phyloP scores from a whole-genome alignment of 1,139 yeast species.

The Geotrichum carabidarum region DNA sequence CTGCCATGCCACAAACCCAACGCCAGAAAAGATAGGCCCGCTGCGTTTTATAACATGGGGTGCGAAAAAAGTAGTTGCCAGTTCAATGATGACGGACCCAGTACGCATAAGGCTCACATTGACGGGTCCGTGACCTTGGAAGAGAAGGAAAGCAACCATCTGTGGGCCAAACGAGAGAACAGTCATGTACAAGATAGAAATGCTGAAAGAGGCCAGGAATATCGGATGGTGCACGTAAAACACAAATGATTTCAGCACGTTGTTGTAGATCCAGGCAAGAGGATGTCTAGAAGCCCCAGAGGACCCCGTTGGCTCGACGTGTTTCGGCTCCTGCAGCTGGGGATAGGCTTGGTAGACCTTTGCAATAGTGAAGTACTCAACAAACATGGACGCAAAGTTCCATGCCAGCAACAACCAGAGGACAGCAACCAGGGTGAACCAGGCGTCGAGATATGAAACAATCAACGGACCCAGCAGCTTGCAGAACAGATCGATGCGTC shows the following conservation, averaged over 20 bases:
- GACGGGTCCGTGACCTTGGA: conserved; percentile 32
- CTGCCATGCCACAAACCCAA: conserved; percentile 30
- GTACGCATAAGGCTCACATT: conserved; percentile 34
- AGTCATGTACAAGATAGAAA: conserved; percentile 35
- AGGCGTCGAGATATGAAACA: conserved; percentile 35
- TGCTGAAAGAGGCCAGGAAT: conserved; percentile 44
- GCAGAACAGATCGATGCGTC: conserved; percentile 39
- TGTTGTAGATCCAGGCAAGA: neutral
- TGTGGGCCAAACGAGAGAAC: conserved; percentile 39
- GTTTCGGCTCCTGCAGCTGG: conserved; percentile 6
- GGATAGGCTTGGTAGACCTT: conserved; percentile 32
- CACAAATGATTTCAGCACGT: conserved; percentile 27
- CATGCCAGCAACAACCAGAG: conserved; percentile 30
- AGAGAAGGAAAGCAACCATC: conserved; percentile 35
- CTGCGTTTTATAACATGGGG: conserved; percentile 28
- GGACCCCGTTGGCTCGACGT: conserved; percentile 1
- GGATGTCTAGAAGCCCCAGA: too few species aligned
- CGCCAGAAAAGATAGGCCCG: conserved; percentile 35
- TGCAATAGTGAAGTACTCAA: conserved; percentile 37
- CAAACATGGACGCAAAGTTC: conserved; percentile 31
- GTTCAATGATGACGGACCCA: conserved; percentile 32
- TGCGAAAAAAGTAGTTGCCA: conserved; percentile 33
- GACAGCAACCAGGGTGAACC: conserved; percentile 26
- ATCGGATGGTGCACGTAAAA: conserved; percentile 48
- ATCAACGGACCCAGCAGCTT: conserved; percentile 39